These are phyloP conservation scores for Salix brachista DNA, from an alignment of 345 rosid genomes.

Conservation along the genomic window DNA sequence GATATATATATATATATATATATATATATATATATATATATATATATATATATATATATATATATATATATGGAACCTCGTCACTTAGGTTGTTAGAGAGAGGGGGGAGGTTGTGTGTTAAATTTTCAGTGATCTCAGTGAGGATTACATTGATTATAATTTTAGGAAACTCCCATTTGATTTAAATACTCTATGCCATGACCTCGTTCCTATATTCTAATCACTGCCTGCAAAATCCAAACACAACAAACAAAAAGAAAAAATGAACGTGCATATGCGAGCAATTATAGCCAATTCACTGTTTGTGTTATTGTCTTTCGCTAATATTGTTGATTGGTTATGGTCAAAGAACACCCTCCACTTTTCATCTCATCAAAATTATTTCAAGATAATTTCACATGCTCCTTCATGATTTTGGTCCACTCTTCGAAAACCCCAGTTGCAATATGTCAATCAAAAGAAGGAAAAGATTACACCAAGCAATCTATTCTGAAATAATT, in stretches of 20 bases:
- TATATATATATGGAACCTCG: not conserved
- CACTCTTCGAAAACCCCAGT: not conserved
- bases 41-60: too few species aligned
- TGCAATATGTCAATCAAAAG: not conserved
- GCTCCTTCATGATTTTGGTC: slow-evolving; percentile 18
- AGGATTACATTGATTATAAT: not conserved
- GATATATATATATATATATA: not conserved
- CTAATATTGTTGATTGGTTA: slow-evolving; percentile 21
- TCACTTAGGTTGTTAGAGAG: not conserved
- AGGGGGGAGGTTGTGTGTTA: not conserved
- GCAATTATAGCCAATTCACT: slow-evolving; percentile 20
- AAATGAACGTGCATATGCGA: slow-evolving; percentile 24
- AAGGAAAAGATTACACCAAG: not conserved
- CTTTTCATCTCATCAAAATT: not conserved
- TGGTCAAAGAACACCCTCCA: not conserved
- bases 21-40: too few species aligned
- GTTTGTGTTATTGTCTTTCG: not conserved
- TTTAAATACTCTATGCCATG: not conserved
- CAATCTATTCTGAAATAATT: not conserved
- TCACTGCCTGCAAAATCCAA: slow-evolving; percentile 14
- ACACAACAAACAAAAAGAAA: slow-evolving; percentile 25
- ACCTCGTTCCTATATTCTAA: not conserved
- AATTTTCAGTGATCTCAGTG: not conserved
- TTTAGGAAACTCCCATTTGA: not conserved
- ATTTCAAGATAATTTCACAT: slow-evolving; percentile 30